phyloP scores from a whole-genome alignment of 2,329 filamentous ascomycete species.

The Amylocarpus encephaloides region DNA sequence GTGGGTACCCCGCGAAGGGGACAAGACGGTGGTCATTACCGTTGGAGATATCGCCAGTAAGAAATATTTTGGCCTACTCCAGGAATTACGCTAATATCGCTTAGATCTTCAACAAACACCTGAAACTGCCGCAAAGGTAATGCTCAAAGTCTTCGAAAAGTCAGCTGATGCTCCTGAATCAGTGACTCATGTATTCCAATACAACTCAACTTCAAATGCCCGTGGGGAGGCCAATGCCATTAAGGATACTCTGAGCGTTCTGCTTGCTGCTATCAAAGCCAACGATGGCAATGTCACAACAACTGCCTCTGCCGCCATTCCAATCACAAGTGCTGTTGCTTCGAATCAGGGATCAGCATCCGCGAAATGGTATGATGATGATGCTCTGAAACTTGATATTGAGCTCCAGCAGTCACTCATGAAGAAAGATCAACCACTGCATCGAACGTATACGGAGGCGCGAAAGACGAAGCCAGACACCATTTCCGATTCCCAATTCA shows the following conservation, averaged over 20 bases:
- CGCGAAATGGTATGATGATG: constrained; percentile 73
- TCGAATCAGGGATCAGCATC: constrained; percentile 40
- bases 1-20: constrained; percentile 67
- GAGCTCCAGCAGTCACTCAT: constrained; percentile 83
- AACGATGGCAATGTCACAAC: constrained; percentile 32
- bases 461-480: constrained; percentile 76
- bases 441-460: constrained; percentile 82
- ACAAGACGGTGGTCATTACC: constrained; percentile 61
- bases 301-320: constrained; percentile 62
- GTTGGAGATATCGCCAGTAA: constrained; percentile 77
- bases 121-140: constrained; percentile 79
- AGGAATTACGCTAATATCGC: constrained; percentile 16
- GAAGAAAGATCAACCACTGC: constrained; percentile 67
- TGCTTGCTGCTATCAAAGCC: constrained; percentile 55
- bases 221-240: constrained; percentile 78
- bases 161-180: constrained; percentile 51
- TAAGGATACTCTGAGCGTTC: constrained; percentile 71
- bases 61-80: constrained; percentile 28
- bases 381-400: constrained; percentile 67
- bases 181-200: constrained; percentile 77
- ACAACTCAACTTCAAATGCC: constrained; percentile 70
- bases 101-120: constrained; percentile 92
- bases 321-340: constrained; percentile 65
- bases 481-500: constrained; percentile 74
- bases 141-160: constrained; percentile 85